Conservation (phyloP, 148 eudicot genomes). For the Polygonum aviculare region DNA sequence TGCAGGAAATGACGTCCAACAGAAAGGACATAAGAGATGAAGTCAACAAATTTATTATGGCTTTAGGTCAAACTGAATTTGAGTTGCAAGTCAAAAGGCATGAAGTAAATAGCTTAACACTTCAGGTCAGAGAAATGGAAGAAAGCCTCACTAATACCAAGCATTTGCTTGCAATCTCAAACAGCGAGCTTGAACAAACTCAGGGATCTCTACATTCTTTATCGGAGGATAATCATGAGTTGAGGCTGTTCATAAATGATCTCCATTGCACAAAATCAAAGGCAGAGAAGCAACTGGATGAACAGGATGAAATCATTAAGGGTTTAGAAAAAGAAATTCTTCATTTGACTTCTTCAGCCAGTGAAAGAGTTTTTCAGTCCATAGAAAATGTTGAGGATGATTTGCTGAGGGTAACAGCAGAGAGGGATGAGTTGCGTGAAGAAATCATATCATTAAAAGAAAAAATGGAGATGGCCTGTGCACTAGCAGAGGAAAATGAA, state of each 20-base stretch:
- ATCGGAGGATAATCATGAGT: conserved; percentile 34
- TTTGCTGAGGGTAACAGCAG: conserved; percentile 25
- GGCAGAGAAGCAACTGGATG: conserved; percentile 41
- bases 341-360: conserved; percentile 27
- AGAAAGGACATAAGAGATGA: conserved; percentile 46
- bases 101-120: conserved; percentile 33
- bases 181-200: conserved; percentile 34
- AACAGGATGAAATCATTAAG: conserved; percentile 39
- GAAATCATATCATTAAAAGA: conserved; percentile 37
- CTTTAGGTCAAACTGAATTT: conserved; percentile 35
- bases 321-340: conserved; percentile 46
- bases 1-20: conserved; percentile 53
- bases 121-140: conserved; percentile 30
- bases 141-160: conserved; percentile 27
- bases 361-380: conserved; percentile 23
- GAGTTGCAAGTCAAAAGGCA: conserved; percentile 35
- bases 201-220: conserved; percentile 24
- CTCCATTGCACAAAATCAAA: conserved; percentile 35
- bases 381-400: conserved; percentile 29
- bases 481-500: conserved; percentile 66
- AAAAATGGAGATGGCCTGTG: conserved; percentile 34
- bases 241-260: conserved; percentile 38
- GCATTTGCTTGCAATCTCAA: conserved; percentile 30
- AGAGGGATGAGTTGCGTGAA: conserved; percentile 38
- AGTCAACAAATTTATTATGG: conserved; percentile 26